Evolutionary conservation across 2,329 filamentous ascomycete genomes (phyloP).

Genomic region (Aureobasidium uvarum): DNA sequence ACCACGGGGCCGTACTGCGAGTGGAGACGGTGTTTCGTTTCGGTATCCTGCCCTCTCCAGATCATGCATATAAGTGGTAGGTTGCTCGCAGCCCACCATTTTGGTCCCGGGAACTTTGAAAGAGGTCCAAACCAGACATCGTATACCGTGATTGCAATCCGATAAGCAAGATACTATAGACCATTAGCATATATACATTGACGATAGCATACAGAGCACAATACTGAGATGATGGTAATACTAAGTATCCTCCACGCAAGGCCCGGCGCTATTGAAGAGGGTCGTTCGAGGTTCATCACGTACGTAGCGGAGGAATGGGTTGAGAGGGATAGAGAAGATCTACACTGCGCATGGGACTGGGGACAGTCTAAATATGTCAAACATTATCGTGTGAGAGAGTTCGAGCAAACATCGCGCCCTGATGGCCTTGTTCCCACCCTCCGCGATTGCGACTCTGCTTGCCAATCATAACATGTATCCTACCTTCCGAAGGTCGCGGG

Average conservation of each 20-base stretch:
- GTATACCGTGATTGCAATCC: slow-evolving; percentile 34
- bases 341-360: slow-evolving; percentile 5
- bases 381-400: not conserved
- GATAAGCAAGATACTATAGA: slow-evolving; percentile 12
- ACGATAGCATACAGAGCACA: not conserved
- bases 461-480: slow-evolving; percentile 1
- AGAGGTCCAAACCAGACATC: slow-evolving; percentile 48
- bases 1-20: slow-evolving; percentile 48
- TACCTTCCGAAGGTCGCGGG: not conserved
- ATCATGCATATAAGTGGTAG: slow-evolving; percentile 33
- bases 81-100: slow-evolving; percentile 36
- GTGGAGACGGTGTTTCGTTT: slow-evolving; percentile 37
- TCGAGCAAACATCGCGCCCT: not conserved
- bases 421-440: slow-evolving; percentile 1
- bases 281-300: slow-evolving; percentile 8
- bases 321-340: not conserved
- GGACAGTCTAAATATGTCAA: slow-evolving; percentile 20
- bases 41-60: slow-evolving; percentile 27
- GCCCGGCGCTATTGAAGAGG: not conserved
- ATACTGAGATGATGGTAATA: not conserved
- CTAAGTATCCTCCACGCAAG: slow-evolving; percentile 5
- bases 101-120: slow-evolving; percentile 46
- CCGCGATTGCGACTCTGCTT: slow-evolving; percentile 11
- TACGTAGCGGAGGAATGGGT: not conserved
- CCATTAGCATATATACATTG: not conserved